Percentiles rank a stretch among this genome's conserved stretches.
phyloP scores from a whole-genome alignment of 2,329 filamentous ascomycete genomes.

The Trichophaea hybrida region DNA sequence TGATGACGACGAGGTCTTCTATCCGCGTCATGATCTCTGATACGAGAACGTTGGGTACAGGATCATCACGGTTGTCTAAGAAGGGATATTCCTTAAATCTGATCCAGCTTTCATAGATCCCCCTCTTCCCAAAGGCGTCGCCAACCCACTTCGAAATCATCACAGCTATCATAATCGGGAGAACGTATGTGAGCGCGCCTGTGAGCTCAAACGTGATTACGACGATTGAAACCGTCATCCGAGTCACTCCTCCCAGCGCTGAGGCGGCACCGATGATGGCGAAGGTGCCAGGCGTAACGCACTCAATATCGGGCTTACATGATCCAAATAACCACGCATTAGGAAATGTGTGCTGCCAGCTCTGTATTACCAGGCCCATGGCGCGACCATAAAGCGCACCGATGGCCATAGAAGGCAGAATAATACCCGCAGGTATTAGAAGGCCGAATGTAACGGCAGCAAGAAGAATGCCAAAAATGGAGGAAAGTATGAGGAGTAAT shows the following conservation, averaged over 20 bases:
- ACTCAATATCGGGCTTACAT: conserved; percentile 74
- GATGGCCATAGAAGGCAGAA: conserved; percentile 90
- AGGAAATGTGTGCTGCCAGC: conserved; percentile 68
- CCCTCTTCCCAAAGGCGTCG: conserved; percentile 79
- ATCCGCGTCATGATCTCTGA: conserved; percentile 81
- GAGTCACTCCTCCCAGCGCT: conserved; percentile 81
- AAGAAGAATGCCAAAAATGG: conserved; percentile 70
- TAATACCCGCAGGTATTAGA: conserved; percentile 87
- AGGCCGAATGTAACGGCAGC: conserved; percentile 83
- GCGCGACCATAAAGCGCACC: conserved; percentile 82
- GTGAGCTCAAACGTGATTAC: conserved; percentile 99
- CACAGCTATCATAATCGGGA: conserved; percentile 97
- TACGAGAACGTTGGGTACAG: conserved; percentile 72
- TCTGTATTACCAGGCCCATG: conserved; percentile 75
- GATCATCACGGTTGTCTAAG: conserved; percentile 77
- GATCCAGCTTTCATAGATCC: conserved; percentile 98
- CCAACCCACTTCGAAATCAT: conserved; percentile 98
- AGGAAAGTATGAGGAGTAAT: conserved; percentile 65
- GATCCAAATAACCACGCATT: conserved; percentile 60
- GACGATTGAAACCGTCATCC: conserved; percentile 95
- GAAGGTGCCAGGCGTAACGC: conserved; percentile 88
- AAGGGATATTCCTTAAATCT: conserved; percentile 91
- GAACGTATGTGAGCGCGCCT: conserved; percentile 84
- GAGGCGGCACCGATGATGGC: conserved; percentile 92
- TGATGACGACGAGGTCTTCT: conserved; percentile 78